Base-by-base conservation (phyloP, 176 grass and related monocot genomes). In the Pontederia crassipes region DNA sequence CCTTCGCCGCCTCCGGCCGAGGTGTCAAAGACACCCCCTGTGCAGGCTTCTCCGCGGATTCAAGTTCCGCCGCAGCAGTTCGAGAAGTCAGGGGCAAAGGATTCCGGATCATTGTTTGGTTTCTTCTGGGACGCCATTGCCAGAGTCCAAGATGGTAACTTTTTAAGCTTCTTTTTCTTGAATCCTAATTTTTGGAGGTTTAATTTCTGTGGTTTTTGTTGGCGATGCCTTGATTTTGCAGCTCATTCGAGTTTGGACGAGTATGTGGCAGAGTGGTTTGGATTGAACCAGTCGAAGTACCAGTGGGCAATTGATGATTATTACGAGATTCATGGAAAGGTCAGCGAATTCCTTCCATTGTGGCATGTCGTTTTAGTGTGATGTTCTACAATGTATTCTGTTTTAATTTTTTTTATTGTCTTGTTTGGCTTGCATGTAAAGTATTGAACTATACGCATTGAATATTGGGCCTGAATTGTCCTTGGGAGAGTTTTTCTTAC, bases 221-320 rank as follows among this genome's bases (percentile, higher is more conserved):
- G 20, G 20, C 20, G 20, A 24, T 24, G 20, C 20, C 10, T 16
- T 46, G 32, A 69, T 64, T 77, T 45, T 32, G 45, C 70, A 95
- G 89, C 77, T 11, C 89, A 95, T 48, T 78, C 76, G 12, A 95
- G 79, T 65, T 77, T 95, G 79, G 89, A 95, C 48, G 79, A 74
- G 40, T 82, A 95, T 66, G 64, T 95, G 61, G 86, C 85, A 15
- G 76, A 85, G 35, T 95, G 81, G 89, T 95, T 95, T 14, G 85
- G 89, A 26, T 66, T 95, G 73, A 72, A 89, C 75, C 81, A 83
- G 50, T 95, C 89, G 12, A 95, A 89, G 70, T 95, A 95, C 50
- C 89, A 85, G 74, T 79, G 82, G 73, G 89, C 84, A 52, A 69
- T 95, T 28, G 80, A 89, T 35, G 69, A 89, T 59, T 95, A 85